These are phyloP conservation scores for Hygrocybe coccinea DNA, from an alignment of 768 basidiomycete genomes.

Conservation along the genomic window DNA sequence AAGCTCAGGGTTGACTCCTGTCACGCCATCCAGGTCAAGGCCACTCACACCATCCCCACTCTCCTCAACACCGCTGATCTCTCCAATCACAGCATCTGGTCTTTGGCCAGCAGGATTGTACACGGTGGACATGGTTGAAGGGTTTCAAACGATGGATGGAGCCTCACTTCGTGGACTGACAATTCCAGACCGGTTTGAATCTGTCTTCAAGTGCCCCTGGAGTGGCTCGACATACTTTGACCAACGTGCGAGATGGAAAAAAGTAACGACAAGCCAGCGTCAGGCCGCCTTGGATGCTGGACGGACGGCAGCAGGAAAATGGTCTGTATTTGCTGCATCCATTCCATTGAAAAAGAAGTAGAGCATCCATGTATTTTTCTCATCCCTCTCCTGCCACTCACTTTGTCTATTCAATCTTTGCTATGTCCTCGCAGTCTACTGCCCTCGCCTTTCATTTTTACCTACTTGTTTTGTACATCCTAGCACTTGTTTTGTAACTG, in stretches of 20 bases:
- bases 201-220: not conserved
- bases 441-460: not conserved
- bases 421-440: no score
- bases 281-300: not conserved
- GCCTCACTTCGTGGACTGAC: not conserved
- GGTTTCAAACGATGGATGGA: slow-evolving; percentile 12
- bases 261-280: not conserved
- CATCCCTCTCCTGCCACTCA: no score
- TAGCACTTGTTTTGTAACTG: not conserved
- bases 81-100: not conserved
- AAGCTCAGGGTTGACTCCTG: no score
- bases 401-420: no score
- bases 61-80: not conserved
- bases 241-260: not conserved
- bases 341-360: not conserved
- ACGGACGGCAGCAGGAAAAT: not conserved
- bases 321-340: not conserved
- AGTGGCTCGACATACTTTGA: not conserved
- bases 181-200: not conserved
- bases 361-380: not conserved
- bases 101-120: slow-evolving; percentile 22
- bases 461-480: not conserved
- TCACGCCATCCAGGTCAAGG: no score
- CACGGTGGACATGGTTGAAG: slow-evolving; percentile 16
- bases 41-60: slow-evolving; percentile 47